Percentiles rank a stretch among this genome's conserved stretches.
Evolutionary conservation across 257 asterid species (phyloP).

Genomic region (Ilex asprella): DNA sequence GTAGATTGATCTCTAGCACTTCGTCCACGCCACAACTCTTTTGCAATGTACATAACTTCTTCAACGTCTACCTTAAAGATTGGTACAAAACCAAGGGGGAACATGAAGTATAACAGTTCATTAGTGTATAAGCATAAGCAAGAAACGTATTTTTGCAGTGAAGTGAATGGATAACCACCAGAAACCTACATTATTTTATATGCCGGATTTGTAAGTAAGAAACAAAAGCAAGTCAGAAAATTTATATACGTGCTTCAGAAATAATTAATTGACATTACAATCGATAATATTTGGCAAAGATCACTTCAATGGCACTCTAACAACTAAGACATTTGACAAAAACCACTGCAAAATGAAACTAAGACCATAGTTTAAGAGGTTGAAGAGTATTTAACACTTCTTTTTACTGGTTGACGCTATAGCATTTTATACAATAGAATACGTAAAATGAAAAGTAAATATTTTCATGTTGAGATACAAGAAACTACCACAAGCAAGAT

Average conservation of each 20-base stretch:
- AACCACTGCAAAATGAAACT: too few species aligned
- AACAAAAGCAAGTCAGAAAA: neutral
- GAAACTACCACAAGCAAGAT: too few species aligned
- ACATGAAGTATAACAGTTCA: neutral
- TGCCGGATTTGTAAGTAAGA: neutral
- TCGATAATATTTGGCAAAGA: neutral
- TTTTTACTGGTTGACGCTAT: too few species aligned
- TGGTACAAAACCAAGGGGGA: constrained; percentile 8
- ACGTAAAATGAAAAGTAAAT: too few species aligned
- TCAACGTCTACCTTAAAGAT: constrained; percentile 77
- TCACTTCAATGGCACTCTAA: neutral
- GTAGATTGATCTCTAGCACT: constrained; percentile 77
- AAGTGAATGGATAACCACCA: neutral
- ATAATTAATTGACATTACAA: neutral
- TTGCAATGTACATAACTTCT: constrained; percentile 74
- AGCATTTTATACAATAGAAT: too few species aligned
- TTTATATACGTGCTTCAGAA: too few species aligned
- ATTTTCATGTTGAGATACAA: too few species aligned
- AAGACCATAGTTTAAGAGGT: too few species aligned
- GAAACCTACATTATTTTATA: neutral
- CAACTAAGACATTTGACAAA: too few species aligned
- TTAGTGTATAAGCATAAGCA: too few species aligned
- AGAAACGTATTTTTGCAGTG: neutral
- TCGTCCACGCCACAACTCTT: constrained; percentile 96
- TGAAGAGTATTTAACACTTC: too few species aligned